phyloP scores from a whole-genome alignment of 2,329 filamentous ascomycete genomes.

The Fusarium penzigii region DNA sequence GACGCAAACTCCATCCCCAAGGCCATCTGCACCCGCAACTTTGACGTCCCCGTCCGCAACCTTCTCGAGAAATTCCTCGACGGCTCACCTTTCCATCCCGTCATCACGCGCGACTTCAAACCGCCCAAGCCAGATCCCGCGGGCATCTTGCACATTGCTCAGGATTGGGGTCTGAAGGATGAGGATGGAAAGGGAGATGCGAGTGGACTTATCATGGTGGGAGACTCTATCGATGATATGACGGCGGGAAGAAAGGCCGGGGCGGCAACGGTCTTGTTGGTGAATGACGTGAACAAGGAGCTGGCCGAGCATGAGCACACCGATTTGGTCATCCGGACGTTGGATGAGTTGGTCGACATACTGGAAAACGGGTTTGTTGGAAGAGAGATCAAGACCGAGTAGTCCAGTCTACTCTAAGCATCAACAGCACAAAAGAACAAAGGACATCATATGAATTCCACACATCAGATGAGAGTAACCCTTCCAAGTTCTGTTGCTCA shows the following conservation, averaged over 20 bases:
- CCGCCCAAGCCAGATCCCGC: slow-evolving; percentile 88
- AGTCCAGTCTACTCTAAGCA: too few species aligned
- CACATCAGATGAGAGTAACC: slow-evolving; percentile 2
- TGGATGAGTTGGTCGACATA: slow-evolving; percentile 77
- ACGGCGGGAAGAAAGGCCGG: slow-evolving; percentile 80
- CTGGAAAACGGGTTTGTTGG: slow-evolving; percentile 75
- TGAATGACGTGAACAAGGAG: slow-evolving; percentile 77
- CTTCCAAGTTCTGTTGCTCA: slow-evolving; percentile 8
- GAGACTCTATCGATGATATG: slow-evolving; percentile 91
- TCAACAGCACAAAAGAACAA: background rate
- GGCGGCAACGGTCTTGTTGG: slow-evolving; percentile 84
- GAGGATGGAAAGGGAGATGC: slow-evolving; percentile 40
- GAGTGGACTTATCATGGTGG: slow-evolving; percentile 62
- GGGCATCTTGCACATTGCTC: slow-evolving; percentile 83
- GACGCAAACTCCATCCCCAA: slow-evolving; percentile 67
- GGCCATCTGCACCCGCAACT: slow-evolving; percentile 93
- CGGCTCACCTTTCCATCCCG: slow-evolving; percentile 68
- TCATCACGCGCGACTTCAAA: slow-evolving; percentile 80
- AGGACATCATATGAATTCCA: background rate
- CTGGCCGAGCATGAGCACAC: slow-evolving; percentile 73
- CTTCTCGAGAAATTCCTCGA: slow-evolving; percentile 75
- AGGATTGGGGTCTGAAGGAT: slow-evolving; percentile 64
- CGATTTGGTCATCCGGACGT: slow-evolving; percentile 67
- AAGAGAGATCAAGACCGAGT: slow-evolving; percentile 27
- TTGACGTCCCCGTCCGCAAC: slow-evolving; percentile 75